Base-by-base conservation (phyloP, 2,329 filamentous ascomycete species). In the Cladosporium sp. region DNA sequence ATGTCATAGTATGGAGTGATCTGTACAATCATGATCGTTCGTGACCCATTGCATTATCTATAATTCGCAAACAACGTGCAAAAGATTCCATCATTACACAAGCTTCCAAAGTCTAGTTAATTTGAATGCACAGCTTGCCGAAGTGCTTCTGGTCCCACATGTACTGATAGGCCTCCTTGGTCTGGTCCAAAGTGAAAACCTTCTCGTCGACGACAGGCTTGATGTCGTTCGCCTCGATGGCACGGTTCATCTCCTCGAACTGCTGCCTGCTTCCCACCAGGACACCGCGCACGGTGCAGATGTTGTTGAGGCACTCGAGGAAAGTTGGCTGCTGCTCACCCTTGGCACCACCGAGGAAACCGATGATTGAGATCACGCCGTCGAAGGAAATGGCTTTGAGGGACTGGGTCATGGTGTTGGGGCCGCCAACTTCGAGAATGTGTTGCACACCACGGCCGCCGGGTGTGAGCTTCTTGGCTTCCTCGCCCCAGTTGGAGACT, bases 341-440 rank as follows among this genome's bases (percentile, higher is more conserved):
- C 52, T 78, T 74, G 59, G 72, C 75, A 16, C 83, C 84, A 18
- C 82, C 84, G n/a, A 87, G 73, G 76, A 87, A 86, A 1, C 86
- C 86, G 65, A 87, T 86, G 65, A 87, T 81, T 66, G 75, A 80
- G 69, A 85, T 84, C 16, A 86, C 76, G 37, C 85, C 86, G 68
- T 87, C 86, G 33, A 82, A 80, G 62, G 69, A 71, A 63, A 78
- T 72, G 28, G 76, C 77, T 46, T 73, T 72, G 29, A 80, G 69
- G 21, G 81, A 83, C 72, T 89, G 81, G 26, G 35, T 31, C 68
- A 91, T 81, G 0, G 88, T 90, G n/a, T 80, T 82, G 0, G 85
- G 80, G 0, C 89, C 89, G 14, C 86, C 89, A n/a, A 90, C 84
- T 70, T 91, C 89, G 46, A 90, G 72, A 46, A 91, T 78, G 67